A percentile compares a stretch with the other conserved stretches of the same genome.
Conservation (phyloP, 2,329 filamentous ascomycete genomes). For the Lachnellula suecica region DNA sequence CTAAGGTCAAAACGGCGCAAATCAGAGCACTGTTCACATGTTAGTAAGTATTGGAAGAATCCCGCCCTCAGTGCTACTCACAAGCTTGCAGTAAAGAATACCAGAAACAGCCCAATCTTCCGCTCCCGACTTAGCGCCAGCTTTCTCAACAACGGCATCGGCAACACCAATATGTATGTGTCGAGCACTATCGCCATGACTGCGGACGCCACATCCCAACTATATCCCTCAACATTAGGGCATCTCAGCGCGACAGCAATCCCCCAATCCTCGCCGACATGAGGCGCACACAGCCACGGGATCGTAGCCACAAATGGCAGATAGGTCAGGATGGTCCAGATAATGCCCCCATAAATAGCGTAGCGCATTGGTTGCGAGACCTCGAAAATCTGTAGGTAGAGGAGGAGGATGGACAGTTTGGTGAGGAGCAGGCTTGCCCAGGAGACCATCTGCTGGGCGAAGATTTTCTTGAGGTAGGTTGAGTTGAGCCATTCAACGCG, state of each 20-base stretch:
- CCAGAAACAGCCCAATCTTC: constrained; percentile 46
- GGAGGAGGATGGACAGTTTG: constrained; percentile 11
- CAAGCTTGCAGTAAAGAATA: constrained; percentile 37
- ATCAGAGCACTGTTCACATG: neutral
- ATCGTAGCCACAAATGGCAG: neutral
- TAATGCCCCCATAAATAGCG: constrained; percentile 4
- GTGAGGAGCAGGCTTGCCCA: constrained; percentile 1
- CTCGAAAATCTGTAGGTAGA: constrained; percentile 9
- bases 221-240: neutral
- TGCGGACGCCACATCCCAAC: constrained; percentile 1
- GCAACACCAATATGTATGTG: constrained; percentile 9
- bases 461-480: constrained; percentile 3
- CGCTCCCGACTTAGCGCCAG: constrained; percentile 23
- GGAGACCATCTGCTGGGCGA: constrained; percentile 5
- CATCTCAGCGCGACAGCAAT: neutral
- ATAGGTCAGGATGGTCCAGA: constrained; percentile 5
- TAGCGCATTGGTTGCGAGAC: neutral
- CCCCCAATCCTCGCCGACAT: constrained; percentile 2
- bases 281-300: constrained; percentile 7
- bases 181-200: constrained; percentile 5
- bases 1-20: constrained; percentile 2
- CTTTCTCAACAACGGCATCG: neutral
- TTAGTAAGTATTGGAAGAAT: neutral
- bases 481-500: constrained; percentile 2
- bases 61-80: constrained; percentile 19